A percentile compares a stretch with the other conserved stretches of the same genome.
These are phyloP conservation scores for Ogataea neopini DNA, from an alignment of 805 yeast species.

Conservation along the genomic window DNA sequence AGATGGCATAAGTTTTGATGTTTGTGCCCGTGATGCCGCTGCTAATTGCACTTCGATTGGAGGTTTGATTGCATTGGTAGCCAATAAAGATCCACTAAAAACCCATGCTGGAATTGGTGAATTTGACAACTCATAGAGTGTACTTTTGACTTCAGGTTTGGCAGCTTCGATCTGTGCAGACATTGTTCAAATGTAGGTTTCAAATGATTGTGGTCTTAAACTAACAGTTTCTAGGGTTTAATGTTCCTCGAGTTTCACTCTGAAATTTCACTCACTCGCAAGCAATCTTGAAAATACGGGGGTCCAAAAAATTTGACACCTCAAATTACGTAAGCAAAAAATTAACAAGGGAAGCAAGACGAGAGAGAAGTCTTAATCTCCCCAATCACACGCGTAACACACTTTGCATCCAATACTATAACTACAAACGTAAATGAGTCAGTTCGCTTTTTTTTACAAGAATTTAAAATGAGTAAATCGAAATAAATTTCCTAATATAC, in stretches of 20 bases:
- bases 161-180: neutral
- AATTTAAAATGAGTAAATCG: constrained; percentile 11
- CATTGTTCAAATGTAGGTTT: no score
- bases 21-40: constrained; percentile 14
- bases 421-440: no score
- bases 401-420: no score
- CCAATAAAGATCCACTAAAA: constrained; percentile 38
- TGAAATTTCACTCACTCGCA: constrained; percentile 4
- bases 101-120: constrained; percentile 53
- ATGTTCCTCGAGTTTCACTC: no score
- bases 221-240: neutral
- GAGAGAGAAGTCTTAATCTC: no score
- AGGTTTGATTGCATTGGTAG: constrained; percentile 28
- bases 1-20: constrained; percentile 15
- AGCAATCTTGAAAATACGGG: constrained; percentile 5
- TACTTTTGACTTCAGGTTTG: constrained; percentile 5
- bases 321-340: no score
- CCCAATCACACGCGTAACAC: no score
- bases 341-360: no score
- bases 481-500: constrained; percentile 27
- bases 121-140: constrained; percentile 17
- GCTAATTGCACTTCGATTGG: constrained; percentile 18
- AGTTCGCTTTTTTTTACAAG: no score
- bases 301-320: neutral
- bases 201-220: no score